A percentile compares a stretch with the other conserved stretches of the same genome.
phyloP scores from a whole-genome alignment of 352 stramenopile genomes.

The Globisporangium heterothallicum region DNA sequence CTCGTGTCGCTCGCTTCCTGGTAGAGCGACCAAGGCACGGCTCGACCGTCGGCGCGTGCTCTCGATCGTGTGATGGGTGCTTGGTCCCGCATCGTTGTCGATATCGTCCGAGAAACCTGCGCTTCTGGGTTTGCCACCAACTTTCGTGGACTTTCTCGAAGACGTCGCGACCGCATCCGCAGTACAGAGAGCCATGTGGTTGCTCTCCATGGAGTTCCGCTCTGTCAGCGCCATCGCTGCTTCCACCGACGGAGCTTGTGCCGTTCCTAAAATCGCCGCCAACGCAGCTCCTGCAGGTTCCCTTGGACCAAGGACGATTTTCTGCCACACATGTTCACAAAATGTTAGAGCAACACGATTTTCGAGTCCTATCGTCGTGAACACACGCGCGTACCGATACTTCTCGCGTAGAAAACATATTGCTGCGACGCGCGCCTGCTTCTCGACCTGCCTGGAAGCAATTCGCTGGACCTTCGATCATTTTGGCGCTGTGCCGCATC shows the following conservation, averaged over 20 bases:
- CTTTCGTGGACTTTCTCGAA: neutral
- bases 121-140: neutral
- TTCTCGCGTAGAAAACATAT: constrained; percentile 48
- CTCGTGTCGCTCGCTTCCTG: too few relatives aligned
- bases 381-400: constrained; percentile 20
- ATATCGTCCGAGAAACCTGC: constrained; percentile 4
- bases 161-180: neutral
- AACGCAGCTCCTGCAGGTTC: constrained; percentile 44
- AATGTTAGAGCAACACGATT: too few relatives aligned
- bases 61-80: constrained; percentile 3
- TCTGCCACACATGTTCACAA: constrained; percentile 17
- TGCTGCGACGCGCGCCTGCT: constrained; percentile 30
- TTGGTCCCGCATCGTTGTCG: constrained; percentile 5
- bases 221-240: constrained; percentile 40
- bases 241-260: constrained; percentile 47
- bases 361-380: neutral
- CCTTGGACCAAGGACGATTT: constrained; percentile 49
- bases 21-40: too few relatives aligned
- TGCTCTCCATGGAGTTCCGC: constrained; percentile 28
- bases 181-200: constrained; percentile 19
- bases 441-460: constrained; percentile 18
- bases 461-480: constrained; percentile 20
- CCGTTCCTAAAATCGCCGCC: constrained; percentile 37
- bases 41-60: constrained; percentile 8
- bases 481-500: constrained; percentile 31